These are phyloP conservation scores for Triticum monococcum DNA, from an alignment of 176 grass and related monocot species.

Conservation along the genomic window DNA sequence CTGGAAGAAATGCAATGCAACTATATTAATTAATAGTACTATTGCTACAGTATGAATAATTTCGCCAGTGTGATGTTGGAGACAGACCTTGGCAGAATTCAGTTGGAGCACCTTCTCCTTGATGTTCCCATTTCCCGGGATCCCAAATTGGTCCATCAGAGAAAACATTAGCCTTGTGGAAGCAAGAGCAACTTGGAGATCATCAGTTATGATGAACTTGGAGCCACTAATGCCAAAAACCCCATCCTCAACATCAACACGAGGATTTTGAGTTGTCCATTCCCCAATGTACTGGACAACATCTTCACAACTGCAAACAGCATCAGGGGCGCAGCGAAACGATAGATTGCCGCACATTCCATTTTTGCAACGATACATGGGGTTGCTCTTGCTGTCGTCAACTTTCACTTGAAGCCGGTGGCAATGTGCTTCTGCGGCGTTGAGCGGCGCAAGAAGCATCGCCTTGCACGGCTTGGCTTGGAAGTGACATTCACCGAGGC, in stretches of 20 bases:
- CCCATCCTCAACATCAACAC: background rate
- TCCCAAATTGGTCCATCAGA: background rate
- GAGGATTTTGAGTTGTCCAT: background rate
- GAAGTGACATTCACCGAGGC: no score
- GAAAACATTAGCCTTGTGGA: background rate
- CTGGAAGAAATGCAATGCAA: background rate
- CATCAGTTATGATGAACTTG: background rate
- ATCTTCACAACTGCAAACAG: background rate
- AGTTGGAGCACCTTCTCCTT: background rate
- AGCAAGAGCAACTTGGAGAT: background rate
- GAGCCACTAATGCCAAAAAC: background rate
- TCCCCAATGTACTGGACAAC: background rate
- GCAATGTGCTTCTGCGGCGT: no score
- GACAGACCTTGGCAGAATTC: background rate
- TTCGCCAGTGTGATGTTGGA: no score
- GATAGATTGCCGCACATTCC: accelerated
- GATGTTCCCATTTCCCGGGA: background rate
- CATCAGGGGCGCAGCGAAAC: background rate
- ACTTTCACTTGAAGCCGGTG: no score
- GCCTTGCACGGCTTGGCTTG: no score
- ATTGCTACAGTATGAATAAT: no score
- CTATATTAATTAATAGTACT: background rate
- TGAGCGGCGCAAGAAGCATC: no score
- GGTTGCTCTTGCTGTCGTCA: no score
- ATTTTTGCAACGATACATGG: no score